These are phyloP conservation scores for Starmerella apis DNA, from an alignment of 805 yeast genomes.

Conservation along the genomic window DNA sequence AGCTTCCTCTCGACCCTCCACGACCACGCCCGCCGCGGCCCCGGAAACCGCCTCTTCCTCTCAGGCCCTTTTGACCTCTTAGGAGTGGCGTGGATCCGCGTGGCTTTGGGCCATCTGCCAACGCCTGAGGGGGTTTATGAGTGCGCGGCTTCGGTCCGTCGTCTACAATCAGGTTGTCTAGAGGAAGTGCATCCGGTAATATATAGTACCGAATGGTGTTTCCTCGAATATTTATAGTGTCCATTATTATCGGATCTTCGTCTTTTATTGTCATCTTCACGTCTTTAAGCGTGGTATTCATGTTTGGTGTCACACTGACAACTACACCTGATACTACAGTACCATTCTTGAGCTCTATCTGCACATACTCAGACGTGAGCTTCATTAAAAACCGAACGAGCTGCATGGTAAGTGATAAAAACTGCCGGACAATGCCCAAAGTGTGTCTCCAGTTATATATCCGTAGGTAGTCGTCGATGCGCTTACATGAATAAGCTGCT, in stretches of 20 bases:
- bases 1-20: constrained; percentile 10
- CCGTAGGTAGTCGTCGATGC: neutral
- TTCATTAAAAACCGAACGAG: constrained; percentile 60
- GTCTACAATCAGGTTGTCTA: constrained; percentile 40
- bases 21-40: constrained; percentile 11
- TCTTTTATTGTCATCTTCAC: constrained; percentile 67
- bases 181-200: constrained; percentile 74
- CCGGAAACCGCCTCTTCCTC: constrained; percentile 7
- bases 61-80: neutral
- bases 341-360: constrained; percentile 86
- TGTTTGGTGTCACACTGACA: constrained; percentile 74
- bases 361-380: constrained; percentile 72
- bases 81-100: neutral
- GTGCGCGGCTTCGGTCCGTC: constrained; percentile 35
- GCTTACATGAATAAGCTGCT: neutral
- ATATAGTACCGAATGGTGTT: constrained; percentile 74
- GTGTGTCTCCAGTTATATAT: too few species aligned
- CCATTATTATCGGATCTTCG: constrained; percentile 59
- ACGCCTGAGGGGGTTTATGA: constrained; percentile 14
- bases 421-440: neutral
- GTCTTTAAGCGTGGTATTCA: constrained; percentile 76
- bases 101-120: neutral
- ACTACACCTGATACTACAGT: constrained; percentile 76
- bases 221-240: constrained; percentile 77
- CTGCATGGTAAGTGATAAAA: constrained; percentile 20